Evolutionary conservation across 192 early-diverging fungal genomes (phyloP).

Genomic region (Podochytrium sp.): DNA sequence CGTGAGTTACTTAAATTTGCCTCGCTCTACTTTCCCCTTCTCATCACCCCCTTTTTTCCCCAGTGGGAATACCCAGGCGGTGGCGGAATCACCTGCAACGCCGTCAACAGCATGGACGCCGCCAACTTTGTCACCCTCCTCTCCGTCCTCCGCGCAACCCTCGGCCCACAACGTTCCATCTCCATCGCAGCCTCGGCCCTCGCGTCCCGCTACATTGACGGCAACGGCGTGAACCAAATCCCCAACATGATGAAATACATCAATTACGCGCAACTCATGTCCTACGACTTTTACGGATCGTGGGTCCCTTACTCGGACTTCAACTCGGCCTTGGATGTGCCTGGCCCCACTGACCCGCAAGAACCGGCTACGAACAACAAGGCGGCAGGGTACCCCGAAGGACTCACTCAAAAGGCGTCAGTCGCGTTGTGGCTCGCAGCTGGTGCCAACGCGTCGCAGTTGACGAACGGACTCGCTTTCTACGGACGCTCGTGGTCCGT

Average conservation of each 20-base stretch:
- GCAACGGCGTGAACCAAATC: constrained; percentile 11
- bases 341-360: constrained; percentile 8
- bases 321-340: constrained; percentile 13
- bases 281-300: constrained; percentile 24
- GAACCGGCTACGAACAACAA: constrained; percentile 7
- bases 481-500: constrained; percentile 14
- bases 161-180: constrained; percentile 8
- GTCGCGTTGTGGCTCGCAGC: not conserved
- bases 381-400: not conserved
- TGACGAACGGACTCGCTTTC: constrained; percentile 3
- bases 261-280: constrained; percentile 13
- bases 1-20: too few species aligned
- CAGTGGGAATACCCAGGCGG: constrained; percentile 9
- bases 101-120: constrained; percentile 13
- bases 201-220: constrained; percentile 2
- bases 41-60: too few species aligned
- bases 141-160: not conserved
- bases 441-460: not conserved
- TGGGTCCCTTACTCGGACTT: constrained; percentile 11
- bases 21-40: too few species aligned
- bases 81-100: constrained; percentile 10
- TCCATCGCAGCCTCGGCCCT: constrained; percentile 14
- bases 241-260: not conserved
- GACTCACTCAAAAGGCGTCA: not conserved
- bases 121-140: constrained; percentile 2